phyloP scores from a whole-genome alignment of 306 rosid genomes.

The Fragaria iinumae region DNA sequence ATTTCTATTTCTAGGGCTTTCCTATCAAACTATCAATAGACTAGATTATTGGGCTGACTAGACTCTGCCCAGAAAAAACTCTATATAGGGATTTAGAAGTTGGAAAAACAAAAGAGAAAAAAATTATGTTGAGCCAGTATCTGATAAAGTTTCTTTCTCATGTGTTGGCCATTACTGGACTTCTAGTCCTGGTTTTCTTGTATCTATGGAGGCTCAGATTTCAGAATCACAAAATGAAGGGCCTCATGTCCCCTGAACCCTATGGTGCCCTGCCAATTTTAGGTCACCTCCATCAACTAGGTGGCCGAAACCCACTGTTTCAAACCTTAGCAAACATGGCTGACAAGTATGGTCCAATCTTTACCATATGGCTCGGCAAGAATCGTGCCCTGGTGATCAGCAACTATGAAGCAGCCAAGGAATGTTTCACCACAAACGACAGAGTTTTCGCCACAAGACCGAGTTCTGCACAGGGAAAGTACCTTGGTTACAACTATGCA shows the following conservation, averaged over 20 bases:
- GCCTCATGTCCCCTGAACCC: conserved; percentile 38
- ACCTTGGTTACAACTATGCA: conserved; percentile 43
- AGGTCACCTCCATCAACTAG: conserved; percentile 55
- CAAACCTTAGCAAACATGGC: conserved; percentile 40
- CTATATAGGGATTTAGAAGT: too few species aligned
- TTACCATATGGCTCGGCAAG: conserved; percentile 42
- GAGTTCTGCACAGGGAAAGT: conserved; percentile 36
- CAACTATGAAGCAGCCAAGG: conserved; percentile 49
- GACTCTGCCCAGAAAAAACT: too few species aligned
- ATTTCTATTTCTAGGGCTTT: too few species aligned
- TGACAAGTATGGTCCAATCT: conserved; percentile 54
- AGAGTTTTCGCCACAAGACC: conserved; percentile 41
- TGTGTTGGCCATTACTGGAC: conserved; percentile 19
- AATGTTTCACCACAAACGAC: conserved; percentile 60
- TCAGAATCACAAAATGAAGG: conserved; percentile 4
- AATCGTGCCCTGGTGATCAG: conserved; percentile 38
- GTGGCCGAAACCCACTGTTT: conserved; percentile 26
- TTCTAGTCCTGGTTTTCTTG: conserved; percentile 9
- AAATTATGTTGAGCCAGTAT: background rate
- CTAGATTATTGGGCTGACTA: too few species aligned
- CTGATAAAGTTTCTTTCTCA: conserved; percentile 3
- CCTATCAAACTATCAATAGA: too few species aligned
- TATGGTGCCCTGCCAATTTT: conserved; percentile 43
- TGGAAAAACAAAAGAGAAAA: too few species aligned
- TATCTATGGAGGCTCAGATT: conserved; percentile 21